Conservation (phyloP, 495 filamentous ascomycete species). For the Aspergillus leporis region DNA sequence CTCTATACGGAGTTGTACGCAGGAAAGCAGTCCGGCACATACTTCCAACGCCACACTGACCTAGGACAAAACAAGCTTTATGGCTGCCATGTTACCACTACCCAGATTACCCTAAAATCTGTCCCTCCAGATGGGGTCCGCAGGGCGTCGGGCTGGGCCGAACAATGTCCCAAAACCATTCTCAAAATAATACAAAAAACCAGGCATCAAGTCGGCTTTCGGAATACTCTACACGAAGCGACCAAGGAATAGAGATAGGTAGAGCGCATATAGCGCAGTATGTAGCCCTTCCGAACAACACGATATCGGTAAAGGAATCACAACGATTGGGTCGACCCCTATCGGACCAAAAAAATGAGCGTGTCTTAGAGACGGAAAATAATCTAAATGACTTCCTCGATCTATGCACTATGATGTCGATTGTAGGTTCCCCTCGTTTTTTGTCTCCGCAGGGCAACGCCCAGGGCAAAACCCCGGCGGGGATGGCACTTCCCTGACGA, state of each 20-base stretch:
- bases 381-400: not conserved
- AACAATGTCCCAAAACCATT: not conserved
- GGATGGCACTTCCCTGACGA: not conserved
- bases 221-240: not conserved
- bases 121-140: too few species aligned
- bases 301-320: not conserved
- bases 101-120: not conserved
- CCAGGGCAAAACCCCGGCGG: conserved; percentile 1
- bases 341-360: not conserved
- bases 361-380: not conserved
- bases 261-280: not conserved
- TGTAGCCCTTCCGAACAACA: not conserved
- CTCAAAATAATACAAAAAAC: not conserved
- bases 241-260: not conserved
- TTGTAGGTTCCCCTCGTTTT: not conserved
- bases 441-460: not conserved
- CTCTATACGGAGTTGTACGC: not conserved
- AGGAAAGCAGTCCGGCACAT: too few species aligned
- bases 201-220: not conserved
- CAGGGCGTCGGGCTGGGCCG: not conserved
- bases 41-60: too few species aligned
- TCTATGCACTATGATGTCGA: not conserved
- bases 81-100: not conserved
- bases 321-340: not conserved
- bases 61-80: not conserved